Percentiles rank a stretch among this genome's conserved stretches.
Evolutionary conservation across 768 basidiomycete genomes (phyloP).

Genomic region (Boletellus emodensis): DNA sequence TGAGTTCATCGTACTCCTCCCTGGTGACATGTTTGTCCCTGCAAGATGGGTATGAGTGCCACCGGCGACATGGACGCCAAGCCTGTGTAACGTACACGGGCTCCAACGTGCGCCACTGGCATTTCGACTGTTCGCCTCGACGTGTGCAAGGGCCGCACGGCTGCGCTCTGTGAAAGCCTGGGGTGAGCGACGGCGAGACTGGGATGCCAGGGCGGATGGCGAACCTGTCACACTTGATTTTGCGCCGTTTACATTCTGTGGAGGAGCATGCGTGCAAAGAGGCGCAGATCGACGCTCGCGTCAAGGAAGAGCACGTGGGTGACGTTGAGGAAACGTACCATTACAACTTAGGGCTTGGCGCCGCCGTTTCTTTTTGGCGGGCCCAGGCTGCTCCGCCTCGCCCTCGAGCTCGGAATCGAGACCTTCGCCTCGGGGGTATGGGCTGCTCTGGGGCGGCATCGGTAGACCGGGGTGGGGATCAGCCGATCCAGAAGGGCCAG

Average conservation of each 20-base stretch:
- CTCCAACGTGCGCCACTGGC: conserved; percentile 81
- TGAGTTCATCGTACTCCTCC: conserved; percentile 73
- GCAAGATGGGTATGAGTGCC: conserved; percentile 13
- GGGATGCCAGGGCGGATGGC: conserved; percentile 14
- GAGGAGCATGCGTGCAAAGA: conserved; percentile 9
- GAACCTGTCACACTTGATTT: conserved; percentile 86
- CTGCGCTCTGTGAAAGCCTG: conserved; percentile 48
- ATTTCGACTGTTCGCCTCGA: conserved; percentile 75
- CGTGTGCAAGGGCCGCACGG: conserved; percentile 80
- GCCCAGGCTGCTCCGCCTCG: conserved; percentile 46
- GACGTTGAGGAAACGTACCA: conserved; percentile 43
- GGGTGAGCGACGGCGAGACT: not conserved
- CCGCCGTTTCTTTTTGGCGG: conserved; percentile 78
- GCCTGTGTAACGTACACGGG: conserved; percentile 54
- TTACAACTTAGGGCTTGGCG: conserved; percentile 83
- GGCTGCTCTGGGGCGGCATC: conserved; percentile 16
- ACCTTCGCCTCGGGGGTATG: conserved; percentile 33
- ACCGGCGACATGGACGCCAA: not conserved
- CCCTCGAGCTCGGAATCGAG: conserved; percentile 59
- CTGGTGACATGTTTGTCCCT: conserved; percentile 82
- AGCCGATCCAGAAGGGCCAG: conserved; percentile 25
- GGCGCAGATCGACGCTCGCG: conserved; percentile 3
- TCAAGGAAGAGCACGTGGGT: conserved; percentile 18
- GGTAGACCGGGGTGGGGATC: conserved; percentile 23
- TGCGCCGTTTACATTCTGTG: conserved; percentile 79